These are phyloP conservation scores for Penicillium paneum DNA, from an alignment of 2,329 filamentous ascomycete genomes.

Conservation along the genomic window DNA sequence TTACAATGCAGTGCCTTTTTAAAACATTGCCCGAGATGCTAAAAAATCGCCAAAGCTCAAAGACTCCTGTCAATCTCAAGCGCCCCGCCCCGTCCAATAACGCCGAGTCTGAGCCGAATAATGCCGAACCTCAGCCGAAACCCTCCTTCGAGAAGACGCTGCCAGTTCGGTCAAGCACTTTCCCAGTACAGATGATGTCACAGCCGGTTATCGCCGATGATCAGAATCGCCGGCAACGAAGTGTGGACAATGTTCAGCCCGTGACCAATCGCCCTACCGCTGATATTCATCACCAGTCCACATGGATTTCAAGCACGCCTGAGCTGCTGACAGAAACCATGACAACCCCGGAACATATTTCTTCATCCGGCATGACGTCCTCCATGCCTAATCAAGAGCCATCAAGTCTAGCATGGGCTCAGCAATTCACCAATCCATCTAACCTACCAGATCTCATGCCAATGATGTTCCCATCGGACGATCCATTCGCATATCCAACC, in stretches of 20 bases:
- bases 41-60: constrained; percentile 52
- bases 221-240: constrained; percentile 26
- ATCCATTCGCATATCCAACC: constrained; percentile 51
- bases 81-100: constrained; percentile 39
- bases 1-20: constrained; percentile 64
- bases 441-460: constrained; percentile 49
- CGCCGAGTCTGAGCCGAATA: constrained; percentile 13
- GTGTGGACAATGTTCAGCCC: constrained; percentile 30
- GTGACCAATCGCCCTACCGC: constrained; percentile 15
- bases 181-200: constrained; percentile 34
- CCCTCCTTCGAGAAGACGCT: constrained; percentile 21
- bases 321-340: constrained; percentile 31
- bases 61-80: constrained; percentile 49
- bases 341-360: constrained; percentile 29
- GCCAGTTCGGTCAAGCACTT: constrained; percentile 41
- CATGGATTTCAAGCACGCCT: constrained; percentile 27
- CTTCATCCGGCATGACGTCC: constrained; percentile 18
- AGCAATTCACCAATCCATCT: constrained; percentile 31
- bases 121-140: constrained; percentile 14
- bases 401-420: constrained; percentile 30
- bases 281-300: constrained; percentile 22
- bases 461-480: constrained; percentile 51
- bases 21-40: constrained; percentile 75
- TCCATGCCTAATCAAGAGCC: constrained; percentile 25
- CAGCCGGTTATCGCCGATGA: constrained; percentile 25